These are phyloP conservation scores for Pichia paraexigua DNA, from an alignment of 805 yeast genomes.

Conservation along the genomic window DNA sequence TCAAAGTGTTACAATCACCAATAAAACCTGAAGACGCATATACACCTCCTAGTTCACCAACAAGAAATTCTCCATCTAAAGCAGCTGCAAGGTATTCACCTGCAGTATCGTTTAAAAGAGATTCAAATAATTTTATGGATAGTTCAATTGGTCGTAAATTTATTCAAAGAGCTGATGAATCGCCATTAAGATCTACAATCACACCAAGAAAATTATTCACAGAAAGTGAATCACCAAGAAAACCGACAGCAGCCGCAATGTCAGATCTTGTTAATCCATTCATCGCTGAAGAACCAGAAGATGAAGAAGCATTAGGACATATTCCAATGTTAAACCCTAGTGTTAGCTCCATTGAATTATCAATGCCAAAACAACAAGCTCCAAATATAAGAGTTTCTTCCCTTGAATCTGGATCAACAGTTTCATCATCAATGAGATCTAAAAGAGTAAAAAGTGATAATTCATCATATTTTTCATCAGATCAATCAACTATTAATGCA, in stretches of 20 bases:
- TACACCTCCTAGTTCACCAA: slow-evolving; percentile 27
- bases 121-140: slow-evolving; percentile 16
- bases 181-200: slow-evolving; percentile 13
- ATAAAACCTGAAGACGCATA: slow-evolving; percentile 25
- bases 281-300: slow-evolving; percentile 32
- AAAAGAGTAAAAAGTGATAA: slow-evolving; percentile 10
- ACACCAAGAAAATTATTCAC: slow-evolving; percentile 66
- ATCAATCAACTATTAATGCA: slow-evolving; percentile 13
- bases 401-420: slow-evolving; percentile 10
- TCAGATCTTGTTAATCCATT: slow-evolving; percentile 44
- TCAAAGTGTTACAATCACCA: slow-evolving; percentile 23
- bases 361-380: slow-evolving; percentile 9
- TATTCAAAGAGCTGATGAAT: slow-evolving; percentile 27
- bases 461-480: slow-evolving; percentile 17
- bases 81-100: slow-evolving; percentile 37
- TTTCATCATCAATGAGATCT: slow-evolving; percentile 12
- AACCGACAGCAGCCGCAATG: slow-evolving; percentile 42
- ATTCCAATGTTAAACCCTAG: slow-evolving; percentile 20
- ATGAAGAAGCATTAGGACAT: slow-evolving; percentile 19
- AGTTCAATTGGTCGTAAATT: slow-evolving; percentile 34
- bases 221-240: slow-evolving; percentile 61
- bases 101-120: slow-evolving; percentile 32
- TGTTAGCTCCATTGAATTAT: slow-evolving; percentile 1
- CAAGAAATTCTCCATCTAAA: slow-evolving; percentile 29
- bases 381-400: slow-evolving; percentile 18